These are phyloP conservation scores for Neurospora terricola DNA, from an alignment of 495 filamentous ascomycete genomes.

Conservation along the genomic window DNA sequence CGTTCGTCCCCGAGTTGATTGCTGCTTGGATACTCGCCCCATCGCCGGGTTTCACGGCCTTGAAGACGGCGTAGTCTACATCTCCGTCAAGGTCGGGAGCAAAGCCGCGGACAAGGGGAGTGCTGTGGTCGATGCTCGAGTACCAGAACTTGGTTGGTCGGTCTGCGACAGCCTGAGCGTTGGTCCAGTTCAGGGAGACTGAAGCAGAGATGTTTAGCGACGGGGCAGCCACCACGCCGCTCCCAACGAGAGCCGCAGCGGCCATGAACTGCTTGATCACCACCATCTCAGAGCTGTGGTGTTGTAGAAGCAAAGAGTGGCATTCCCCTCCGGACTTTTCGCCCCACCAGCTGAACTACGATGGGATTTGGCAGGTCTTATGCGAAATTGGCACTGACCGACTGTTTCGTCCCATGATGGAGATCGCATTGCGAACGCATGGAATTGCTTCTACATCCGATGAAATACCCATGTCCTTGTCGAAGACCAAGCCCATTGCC, in stretches of 20 bases:
- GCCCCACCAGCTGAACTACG: background rate
- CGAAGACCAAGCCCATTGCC: background rate
- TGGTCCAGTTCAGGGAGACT: background rate
- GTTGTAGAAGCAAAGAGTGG: background rate
- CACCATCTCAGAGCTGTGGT: background rate
- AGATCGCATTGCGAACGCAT: background rate
- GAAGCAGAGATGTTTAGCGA: background rate
- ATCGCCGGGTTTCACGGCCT: slow-evolving; percentile 23
- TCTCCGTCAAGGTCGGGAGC: slow-evolving; percentile 29
- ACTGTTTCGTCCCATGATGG: background rate
- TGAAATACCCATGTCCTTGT: background rate
- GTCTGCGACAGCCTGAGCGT: background rate
- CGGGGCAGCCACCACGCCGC: background rate
- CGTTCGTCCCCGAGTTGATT: slow-evolving; percentile 23
- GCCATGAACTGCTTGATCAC: background rate
- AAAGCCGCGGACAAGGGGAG: slow-evolving; percentile 17
- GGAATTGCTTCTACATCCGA: background rate
- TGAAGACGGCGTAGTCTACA: slow-evolving; percentile 25
- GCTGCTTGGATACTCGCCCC: slow-evolving; percentile 21
- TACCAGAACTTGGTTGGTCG: slow-evolving; percentile 24
- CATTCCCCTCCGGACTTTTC: background rate
- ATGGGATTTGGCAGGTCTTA: background rate
- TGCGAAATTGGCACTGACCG: background rate
- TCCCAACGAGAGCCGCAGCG: background rate
- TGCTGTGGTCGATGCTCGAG: slow-evolving; percentile 27